Evolutionary conservation across 2,329 filamentous ascomycete genomes (phyloP), one percentile per base, ranked within the genome.

Genomic region (Talaromyces sp.): DNA sequence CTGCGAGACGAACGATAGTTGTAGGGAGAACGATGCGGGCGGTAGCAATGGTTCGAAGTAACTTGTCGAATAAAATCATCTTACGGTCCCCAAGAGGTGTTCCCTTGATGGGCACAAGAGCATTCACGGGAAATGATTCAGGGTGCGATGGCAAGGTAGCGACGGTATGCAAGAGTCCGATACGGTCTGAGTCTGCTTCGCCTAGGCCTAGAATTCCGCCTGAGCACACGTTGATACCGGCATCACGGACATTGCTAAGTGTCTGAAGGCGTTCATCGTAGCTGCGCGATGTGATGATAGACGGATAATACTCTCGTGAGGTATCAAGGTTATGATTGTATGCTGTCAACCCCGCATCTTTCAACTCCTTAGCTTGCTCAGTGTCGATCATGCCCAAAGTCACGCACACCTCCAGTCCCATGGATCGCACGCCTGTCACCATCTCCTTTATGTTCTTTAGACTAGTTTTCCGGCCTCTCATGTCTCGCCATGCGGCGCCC

Each of bases 251-350:
- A 69, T 96, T 86, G 59, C 85, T 82, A 49, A 97, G 85, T 0
- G 93, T 96, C 74, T 88, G 83, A 49, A 97, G 82, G 1, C 93
- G 88, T 81, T 97, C 93, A 72, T 97, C 93, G 78, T 96, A 97
- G 8, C 86, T 89, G 43, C 93, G 84, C 0, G 93, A 96, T 0
- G 91, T 90, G 77, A 97, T 96, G 72, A 97, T 85, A 45, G 84
- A 89, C 0, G 93, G 92, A 74, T 97, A 96, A 78, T 92, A 92
- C 80, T 96, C 93, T 70, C 93, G 86, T 64, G 89, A 92, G 1
- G 93, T 97, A 79, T 97, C 93, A 69, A 97, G 85, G 75, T 97
- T 97, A 83, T 97, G 93, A 80, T 97, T 97, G 79, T 97, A 96
- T 0, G 93, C 93, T 16, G 93, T 96, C 71, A 97, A 79, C 0